Evolutionary conservation across 768 basidiomycete species (phyloP).

Genomic region (Hebeloma cylindrosporum): DNA sequence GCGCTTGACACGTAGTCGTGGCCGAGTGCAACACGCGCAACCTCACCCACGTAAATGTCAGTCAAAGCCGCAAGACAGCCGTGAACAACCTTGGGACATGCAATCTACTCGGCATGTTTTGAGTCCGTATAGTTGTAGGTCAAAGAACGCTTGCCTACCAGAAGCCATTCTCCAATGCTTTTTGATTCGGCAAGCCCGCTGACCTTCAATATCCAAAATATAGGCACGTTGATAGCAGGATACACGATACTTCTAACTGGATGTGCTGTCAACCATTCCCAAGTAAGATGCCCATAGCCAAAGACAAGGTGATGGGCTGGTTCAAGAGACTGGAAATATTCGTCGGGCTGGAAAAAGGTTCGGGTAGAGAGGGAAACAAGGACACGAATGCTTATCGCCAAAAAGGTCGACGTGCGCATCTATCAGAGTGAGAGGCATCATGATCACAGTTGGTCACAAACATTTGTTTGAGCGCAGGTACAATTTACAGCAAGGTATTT

Average conservation of each 20-base stretch:
- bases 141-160: slow-evolving; percentile 53
- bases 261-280: slow-evolving; percentile 82
- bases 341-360: slow-evolving; percentile 96
- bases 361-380: slow-evolving; percentile 65
- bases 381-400: slow-evolving; percentile 54
- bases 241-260: slow-evolving; percentile 84
- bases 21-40: slow-evolving; percentile 61
- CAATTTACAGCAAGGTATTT: too few species aligned
- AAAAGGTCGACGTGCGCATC: slow-evolving; percentile 12
- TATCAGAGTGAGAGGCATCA: too few species aligned
- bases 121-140: background rate
- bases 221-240: slow-evolving; percentile 76
- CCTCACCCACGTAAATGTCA: slow-evolving; percentile 69
- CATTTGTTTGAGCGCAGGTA: too few species aligned
- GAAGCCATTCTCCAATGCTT: slow-evolving; percentile 40
- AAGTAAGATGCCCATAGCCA: slow-evolving; percentile 89
- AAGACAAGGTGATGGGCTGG: slow-evolving; percentile 88
- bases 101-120: slow-evolving; percentile 53
- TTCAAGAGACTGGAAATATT: slow-evolving; percentile 94
- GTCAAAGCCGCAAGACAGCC: slow-evolving; percentile 76
- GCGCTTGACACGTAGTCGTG: slow-evolving; percentile 54
- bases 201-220: slow-evolving; percentile 69
- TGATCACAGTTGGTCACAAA: too few species aligned
- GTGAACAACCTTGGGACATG: slow-evolving; percentile 73
- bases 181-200: slow-evolving; percentile 48